Percentiles rank a stretch among this genome's conserved stretches.
These are phyloP conservation scores for Penicillium palitans DNA, from an alignment of 2,329 filamentous ascomycete genomes.

Conservation along the genomic window DNA sequence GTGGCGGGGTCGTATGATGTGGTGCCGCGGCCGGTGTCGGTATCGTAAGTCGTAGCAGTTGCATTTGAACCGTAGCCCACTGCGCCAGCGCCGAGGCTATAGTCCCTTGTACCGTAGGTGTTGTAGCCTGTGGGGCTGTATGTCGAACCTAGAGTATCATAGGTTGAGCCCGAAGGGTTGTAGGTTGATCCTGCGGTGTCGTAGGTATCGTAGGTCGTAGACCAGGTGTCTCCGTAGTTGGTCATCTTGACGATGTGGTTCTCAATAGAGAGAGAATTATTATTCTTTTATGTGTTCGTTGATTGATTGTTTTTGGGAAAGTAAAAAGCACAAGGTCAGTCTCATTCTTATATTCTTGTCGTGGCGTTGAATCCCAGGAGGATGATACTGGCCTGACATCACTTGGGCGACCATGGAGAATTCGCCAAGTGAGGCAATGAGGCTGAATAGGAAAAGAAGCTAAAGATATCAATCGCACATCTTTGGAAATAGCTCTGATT, in stretches of 20 bases:
- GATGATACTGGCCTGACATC: constrained; percentile 25
- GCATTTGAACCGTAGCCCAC: constrained; percentile 18
- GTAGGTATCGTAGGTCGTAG: constrained; percentile 21
- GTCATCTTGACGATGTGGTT: constrained; percentile 21
- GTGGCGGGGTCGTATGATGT: constrained; percentile 29
- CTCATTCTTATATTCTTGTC: constrained; percentile 17
- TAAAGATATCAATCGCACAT: not conserved
- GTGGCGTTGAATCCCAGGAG: constrained; percentile 18
- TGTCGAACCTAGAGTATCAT: constrained; percentile 16
- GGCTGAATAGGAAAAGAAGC: not conserved
- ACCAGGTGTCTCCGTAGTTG: constrained; percentile 17
- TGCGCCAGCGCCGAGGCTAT: constrained; percentile 13
- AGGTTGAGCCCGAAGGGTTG: constrained; percentile 23
- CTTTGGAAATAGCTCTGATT: not conserved
- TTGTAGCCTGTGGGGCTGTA: constrained; percentile 21
- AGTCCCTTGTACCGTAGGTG: constrained; percentile 19
- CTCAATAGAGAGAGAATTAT: not conserved
- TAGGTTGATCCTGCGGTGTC: constrained; percentile 30
- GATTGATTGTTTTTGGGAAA: not conserved
- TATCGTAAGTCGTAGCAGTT: constrained; percentile 23
- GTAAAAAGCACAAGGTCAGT: not conserved
- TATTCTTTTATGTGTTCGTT: not conserved
- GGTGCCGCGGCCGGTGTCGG: constrained; percentile 29
- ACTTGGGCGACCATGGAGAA: not conserved
- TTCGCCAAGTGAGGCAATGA: constrained; percentile 17